phyloP scores from a whole-genome alignment of 805 yeast genomes.

The Nematodospora valgi region DNA sequence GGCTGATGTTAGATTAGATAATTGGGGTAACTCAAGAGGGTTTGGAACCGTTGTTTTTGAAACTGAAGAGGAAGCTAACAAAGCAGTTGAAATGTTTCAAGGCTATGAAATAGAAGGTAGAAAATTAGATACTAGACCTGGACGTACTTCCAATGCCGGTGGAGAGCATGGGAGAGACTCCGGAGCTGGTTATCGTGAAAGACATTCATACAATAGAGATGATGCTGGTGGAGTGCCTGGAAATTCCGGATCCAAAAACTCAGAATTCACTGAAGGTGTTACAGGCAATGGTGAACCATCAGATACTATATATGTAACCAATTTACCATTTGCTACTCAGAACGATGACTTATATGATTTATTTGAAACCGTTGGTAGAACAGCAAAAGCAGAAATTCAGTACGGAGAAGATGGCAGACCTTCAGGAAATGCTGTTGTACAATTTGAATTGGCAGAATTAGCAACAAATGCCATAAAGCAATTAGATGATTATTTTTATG shows the following conservation, averaged over 20 bases:
- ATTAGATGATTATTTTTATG: constrained; percentile 78
- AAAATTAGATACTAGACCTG: constrained; percentile 74
- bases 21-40: constrained; percentile 77
- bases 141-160: constrained; percentile 21
- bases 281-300: constrained; percentile 53
- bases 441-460: constrained; percentile 59
- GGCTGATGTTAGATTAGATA: constrained; percentile 71
- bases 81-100: constrained; percentile 67
- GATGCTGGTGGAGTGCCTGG: constrained; percentile 4
- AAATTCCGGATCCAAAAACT: constrained; percentile 24
- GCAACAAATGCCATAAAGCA: constrained; percentile 75
- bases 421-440: constrained; percentile 82
- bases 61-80: constrained; percentile 62
- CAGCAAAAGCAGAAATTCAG: constrained; percentile 73
- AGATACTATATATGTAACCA: constrained; percentile 57
- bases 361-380: constrained; percentile 79
- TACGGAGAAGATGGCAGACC: constrained; percentile 60
- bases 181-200: constrained; percentile 10
- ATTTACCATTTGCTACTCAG: constrained; percentile 88
- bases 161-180: constrained; percentile 1
- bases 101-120: constrained; percentile 77
- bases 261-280: constrained; percentile 67
- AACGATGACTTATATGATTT: constrained; percentile 79
- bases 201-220: constrained; percentile 3
- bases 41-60: constrained; percentile 77